Conservation (phyloP, 768 basidiomycete genomes). For the Pulveroboletus sp. region DNA sequence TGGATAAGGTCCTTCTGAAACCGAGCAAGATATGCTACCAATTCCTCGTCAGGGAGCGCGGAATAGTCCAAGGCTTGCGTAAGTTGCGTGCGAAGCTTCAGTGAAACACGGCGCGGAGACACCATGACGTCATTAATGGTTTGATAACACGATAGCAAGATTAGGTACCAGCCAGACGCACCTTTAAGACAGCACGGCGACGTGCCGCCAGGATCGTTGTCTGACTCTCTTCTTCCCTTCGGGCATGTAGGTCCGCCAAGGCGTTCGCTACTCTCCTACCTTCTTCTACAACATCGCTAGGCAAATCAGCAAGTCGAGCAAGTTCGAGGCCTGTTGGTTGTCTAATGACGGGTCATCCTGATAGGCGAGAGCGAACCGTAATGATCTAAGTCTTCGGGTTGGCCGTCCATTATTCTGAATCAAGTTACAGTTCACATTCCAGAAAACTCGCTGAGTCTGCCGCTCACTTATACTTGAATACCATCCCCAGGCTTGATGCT, state of each 20-base stretch:
- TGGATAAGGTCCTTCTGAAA: conserved; percentile 71
- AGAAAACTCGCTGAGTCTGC: not conserved
- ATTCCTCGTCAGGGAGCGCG: conserved; percentile 67
- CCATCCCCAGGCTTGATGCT: conserved; percentile 59
- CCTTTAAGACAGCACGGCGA: conserved; percentile 67
- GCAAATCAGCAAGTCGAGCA: conserved; percentile 85
- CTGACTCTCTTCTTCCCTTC: conserved; percentile 58
- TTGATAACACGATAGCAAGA: not conserved
- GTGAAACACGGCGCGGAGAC: not conserved
- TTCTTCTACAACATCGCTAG: conserved; percentile 62
- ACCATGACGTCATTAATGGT: not conserved
- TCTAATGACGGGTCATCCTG: not conserved
- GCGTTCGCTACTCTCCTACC: conserved; percentile 57
- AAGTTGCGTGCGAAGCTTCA: conserved; percentile 73
- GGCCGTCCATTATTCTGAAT: conserved; percentile 71
- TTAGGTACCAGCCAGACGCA: conserved; percentile 30
- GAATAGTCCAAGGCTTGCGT: conserved; percentile 72
- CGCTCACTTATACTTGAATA: conserved; percentile 74
- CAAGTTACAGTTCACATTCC: not conserved
- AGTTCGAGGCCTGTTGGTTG: conserved; percentile 74
- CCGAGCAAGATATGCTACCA: conserved; percentile 60
- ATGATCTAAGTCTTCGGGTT: conserved; percentile 57
- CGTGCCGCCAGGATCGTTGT: conserved; percentile 56
- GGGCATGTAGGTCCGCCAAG: conserved; percentile 57
- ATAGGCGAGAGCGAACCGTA: conserved; percentile 52